Conservation (phyloP, 2,329 filamentous ascomycete species). For the Epichloe scottii region DNA sequence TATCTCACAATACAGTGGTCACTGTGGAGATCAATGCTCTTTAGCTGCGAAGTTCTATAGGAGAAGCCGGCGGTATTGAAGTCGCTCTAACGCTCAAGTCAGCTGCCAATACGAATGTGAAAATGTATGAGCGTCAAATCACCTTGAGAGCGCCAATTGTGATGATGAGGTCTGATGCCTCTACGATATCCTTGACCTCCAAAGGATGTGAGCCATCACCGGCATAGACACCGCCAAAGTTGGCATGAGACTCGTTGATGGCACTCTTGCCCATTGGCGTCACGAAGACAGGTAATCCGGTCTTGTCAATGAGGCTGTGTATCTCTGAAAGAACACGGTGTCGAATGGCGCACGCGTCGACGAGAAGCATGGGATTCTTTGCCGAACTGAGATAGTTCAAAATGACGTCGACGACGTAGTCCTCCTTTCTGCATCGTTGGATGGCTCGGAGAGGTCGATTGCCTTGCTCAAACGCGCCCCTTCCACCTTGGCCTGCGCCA, state of each 20-base stretch:
- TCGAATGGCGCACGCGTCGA: conserved; percentile 73
- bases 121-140: background rate
- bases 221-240: conserved; percentile 74
- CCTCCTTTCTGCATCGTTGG: conserved; percentile 61
- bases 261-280: conserved; percentile 84
- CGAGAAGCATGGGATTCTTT: conserved; percentile 63
- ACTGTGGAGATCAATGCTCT: conserved; percentile 72
- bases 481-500: conserved; percentile 64
- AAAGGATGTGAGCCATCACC: conserved; percentile 59
- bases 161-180: conserved; percentile 58
- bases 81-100: conserved; percentile 40
- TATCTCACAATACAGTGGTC: conserved; percentile 61
- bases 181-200: conserved; percentile 50
- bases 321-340: conserved; percentile 63
- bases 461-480: conserved; percentile 57
- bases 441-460: conserved; percentile 51
- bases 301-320: conserved; percentile 58
- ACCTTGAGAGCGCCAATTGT: conserved; percentile 52
- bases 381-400: conserved; percentile 61
- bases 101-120: background rate
- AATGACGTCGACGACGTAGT: conserved; percentile 72
- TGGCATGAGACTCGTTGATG: conserved; percentile 62
- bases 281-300: conserved; percentile 70
- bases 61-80: conserved; percentile 78
- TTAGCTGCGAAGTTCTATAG: conserved; percentile 63